A percentile compares a stretch with the other conserved stretches of the same genome.
phyloP scores from a whole-genome alignment of 2,329 filamentous ascomycete genomes.

The Botrytis galanthina region DNA sequence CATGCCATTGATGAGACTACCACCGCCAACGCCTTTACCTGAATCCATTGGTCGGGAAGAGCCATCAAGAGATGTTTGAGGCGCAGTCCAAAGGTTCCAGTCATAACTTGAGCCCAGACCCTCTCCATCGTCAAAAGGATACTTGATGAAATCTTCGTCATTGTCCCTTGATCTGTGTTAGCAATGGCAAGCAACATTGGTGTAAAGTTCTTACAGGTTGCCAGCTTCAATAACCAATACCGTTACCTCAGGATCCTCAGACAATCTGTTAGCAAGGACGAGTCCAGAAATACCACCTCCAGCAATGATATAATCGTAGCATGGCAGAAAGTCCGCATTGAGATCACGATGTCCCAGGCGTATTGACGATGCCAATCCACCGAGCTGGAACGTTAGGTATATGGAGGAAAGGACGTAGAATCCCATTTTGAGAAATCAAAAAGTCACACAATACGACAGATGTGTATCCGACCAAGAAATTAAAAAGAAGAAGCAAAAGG shows the following conservation, averaged over 20 bases:
- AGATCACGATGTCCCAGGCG: constrained; percentile 28
- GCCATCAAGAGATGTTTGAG: constrained; percentile 39
- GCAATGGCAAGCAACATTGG: background rate
- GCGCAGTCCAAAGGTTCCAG: constrained; percentile 43
- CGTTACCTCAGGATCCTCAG: constrained; percentile 38
- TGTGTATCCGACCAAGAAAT: background rate
- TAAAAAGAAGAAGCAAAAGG: constrained; percentile 4
- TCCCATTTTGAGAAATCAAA: constrained; percentile 12
- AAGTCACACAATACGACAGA: constrained; percentile 16
- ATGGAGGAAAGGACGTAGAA: constrained; percentile 8
- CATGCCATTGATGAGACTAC: constrained; percentile 45
- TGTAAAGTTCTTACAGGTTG: constrained; percentile 23
- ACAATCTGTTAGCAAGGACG: constrained; percentile 45
- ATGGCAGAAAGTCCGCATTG: constrained; percentile 28
- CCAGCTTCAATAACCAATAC: constrained; percentile 35
- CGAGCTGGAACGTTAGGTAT: background rate
- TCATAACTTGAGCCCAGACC: constrained; percentile 42
- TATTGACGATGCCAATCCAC: constrained; percentile 19
- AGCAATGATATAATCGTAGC: constrained; percentile 44
- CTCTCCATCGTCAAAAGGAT: constrained; percentile 32
- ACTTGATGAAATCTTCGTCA: constrained; percentile 30
- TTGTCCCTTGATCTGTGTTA: constrained; percentile 27
- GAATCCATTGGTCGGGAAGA: constrained; percentile 29
- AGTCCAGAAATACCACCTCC: constrained; percentile 49
- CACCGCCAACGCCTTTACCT: constrained; percentile 39